These are phyloP conservation scores for Melanogaster broomeanus DNA, from an alignment of 768 basidiomycete genomes.

Conservation along the genomic window DNA sequence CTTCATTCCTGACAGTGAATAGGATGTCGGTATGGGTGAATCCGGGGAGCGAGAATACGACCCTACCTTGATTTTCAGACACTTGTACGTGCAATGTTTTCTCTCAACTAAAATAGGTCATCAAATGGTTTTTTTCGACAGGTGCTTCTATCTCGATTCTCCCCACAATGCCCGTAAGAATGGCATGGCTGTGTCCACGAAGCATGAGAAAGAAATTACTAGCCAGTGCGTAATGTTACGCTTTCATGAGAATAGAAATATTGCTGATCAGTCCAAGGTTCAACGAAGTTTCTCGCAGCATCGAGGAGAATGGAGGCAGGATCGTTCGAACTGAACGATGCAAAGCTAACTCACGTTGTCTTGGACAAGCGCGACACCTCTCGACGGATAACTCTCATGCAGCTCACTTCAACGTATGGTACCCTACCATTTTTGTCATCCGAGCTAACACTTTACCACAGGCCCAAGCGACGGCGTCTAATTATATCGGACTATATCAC, in stretches of 20 bases:
- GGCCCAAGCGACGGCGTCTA: constrained; percentile 80
- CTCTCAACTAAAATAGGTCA: background rate
- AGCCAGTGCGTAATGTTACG: constrained; percentile 45
- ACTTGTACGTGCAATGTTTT: constrained; percentile 56
- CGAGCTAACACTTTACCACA: constrained; percentile 32
- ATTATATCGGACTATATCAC: constrained; percentile 77
- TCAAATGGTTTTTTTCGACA: constrained; percentile 26
- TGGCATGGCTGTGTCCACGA: constrained; percentile 58
- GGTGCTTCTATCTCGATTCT: constrained; percentile 89
- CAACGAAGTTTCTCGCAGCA: constrained; percentile 45
- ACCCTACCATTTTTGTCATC: background rate
- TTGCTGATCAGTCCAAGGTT: constrained; percentile 48
- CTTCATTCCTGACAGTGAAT: background rate
- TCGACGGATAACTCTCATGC: constrained; percentile 69
- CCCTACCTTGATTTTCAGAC: constrained; percentile 73
- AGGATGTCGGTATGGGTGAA: constrained; percentile 71
- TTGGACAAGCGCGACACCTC: constrained; percentile 81
- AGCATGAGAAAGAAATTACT: constrained; percentile 52
- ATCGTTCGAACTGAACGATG: constrained; percentile 68
- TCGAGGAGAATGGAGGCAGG: constrained; percentile 72
- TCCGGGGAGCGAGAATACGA: constrained; percentile 78
- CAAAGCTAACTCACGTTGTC: constrained; percentile 84
- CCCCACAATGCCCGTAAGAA: constrained; percentile 69
- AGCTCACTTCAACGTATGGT: constrained; percentile 69
- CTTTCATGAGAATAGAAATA: background rate